Evolutionary conservation across 1,284 basidiomycete genomes (phyloP), one percentile per base, ranked within the genome.

Genomic region (Ustilago xerochloae): DNA sequence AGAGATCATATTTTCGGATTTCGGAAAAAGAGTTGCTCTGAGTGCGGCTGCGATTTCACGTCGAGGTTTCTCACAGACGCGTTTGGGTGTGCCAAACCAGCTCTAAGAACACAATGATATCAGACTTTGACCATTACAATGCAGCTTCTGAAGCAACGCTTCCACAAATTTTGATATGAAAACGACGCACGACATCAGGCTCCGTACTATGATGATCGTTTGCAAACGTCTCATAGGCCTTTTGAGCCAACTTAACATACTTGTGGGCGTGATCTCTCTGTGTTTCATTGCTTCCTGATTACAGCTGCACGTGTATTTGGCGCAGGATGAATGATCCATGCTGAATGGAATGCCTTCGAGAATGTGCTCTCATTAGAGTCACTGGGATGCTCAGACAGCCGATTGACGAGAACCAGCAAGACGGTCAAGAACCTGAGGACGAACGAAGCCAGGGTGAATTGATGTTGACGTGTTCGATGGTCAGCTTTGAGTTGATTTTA

Each of bases 371-470:
- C 10, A 33, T 3, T 9, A 33, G 10, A 15, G 10, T 15, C 32
- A 4, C 10, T 33, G 32, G 32, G 32, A 9, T 15, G 9, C 38
- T 36, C 72, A 85, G 33, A 86, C 85, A 7, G 85, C 85, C 9
- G 85, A 85, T 72, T 85, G 85, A 46, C 85, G 79, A n/a, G 84
- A 75, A 10, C 86, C 86, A 30, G 84, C 85, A 58, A 86, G 79
- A 53, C 80, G 81, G 66, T 86, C 86, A 45, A 85, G 79, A 22
- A 85, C 79, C 85, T 86, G 39, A 36, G 13, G 12, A 15, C 18
- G 45, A 16, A 32, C 10, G 29, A 5, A 2, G 18, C 18, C 5
- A 29, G 8, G 32, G 20, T 13, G 51, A 15, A 51, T 38, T n/a
- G 24, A 5, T 28, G 26, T 38, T 16, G 29, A 13, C 6, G 5